Conservation (phyloP, 768 basidiomycete species). For the Trametes punicea region DNA sequence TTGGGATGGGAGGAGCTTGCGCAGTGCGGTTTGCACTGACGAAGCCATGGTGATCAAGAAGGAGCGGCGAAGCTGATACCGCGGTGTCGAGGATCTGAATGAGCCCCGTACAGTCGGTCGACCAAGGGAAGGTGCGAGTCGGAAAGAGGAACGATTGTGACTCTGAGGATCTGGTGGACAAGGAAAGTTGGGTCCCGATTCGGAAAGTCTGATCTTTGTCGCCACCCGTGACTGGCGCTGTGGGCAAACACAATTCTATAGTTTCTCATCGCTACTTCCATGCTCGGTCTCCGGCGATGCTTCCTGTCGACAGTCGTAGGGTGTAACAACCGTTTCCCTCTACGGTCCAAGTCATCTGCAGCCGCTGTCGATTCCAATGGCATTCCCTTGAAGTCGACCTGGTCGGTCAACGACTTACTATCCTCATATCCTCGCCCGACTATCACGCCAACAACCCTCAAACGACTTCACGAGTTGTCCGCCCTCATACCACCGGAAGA, state of each 20-base stretch:
- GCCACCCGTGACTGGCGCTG: background rate
- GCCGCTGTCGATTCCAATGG: conserved; percentile 47
- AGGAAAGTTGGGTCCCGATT: conserved; percentile 5
- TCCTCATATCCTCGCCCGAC: conserved; percentile 73
- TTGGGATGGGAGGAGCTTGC: conserved; percentile 53
- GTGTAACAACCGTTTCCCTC: background rate
- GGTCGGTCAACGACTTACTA: conserved; percentile 76
- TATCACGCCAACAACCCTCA: conserved; percentile 54
- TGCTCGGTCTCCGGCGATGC: conserved; percentile 10
- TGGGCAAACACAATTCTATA: background rate
- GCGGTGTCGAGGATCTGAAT: no score
- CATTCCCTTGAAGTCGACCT: conserved; percentile 65
- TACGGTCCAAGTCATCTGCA: conserved; percentile 24
- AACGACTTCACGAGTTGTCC: conserved; percentile 65
- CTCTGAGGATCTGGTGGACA: no score
- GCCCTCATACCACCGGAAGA: conserved; percentile 66
- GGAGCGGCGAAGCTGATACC: background rate
- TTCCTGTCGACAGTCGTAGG: background rate
- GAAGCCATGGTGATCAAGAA: conserved; percentile 15
- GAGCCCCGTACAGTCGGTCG: no score
- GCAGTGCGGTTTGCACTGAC: conserved; percentile 35
- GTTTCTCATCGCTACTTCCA: conserved; percentile 1
- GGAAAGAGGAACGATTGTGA: no score
- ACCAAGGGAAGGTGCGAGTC: no score
- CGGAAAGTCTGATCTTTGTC: background rate